Conservation (phyloP, 345 rosid genomes). For the Linum lewisii region DNA sequence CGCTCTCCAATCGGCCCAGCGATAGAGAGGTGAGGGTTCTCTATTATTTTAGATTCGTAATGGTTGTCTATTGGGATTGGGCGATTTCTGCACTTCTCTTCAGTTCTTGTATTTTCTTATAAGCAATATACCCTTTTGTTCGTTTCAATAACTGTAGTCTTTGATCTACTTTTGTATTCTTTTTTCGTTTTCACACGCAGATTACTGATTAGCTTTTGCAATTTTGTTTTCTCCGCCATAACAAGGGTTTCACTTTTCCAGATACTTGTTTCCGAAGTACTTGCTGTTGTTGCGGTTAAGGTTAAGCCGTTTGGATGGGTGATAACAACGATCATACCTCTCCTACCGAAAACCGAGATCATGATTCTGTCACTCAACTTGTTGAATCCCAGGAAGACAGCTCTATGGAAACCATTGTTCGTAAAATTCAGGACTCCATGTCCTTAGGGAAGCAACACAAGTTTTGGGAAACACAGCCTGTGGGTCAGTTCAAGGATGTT, state of each 20-base stretch:
- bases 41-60: too few species aligned
- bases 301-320: conserved; percentile 29
- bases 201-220: background rate
- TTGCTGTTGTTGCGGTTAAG: background rate
- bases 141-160: too few species aligned
- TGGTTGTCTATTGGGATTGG: too few species aligned
- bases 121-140: too few species aligned
- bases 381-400: conserved; percentile 30
- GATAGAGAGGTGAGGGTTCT: too few species aligned
- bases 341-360: conserved; percentile 41
- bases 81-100: too few species aligned
- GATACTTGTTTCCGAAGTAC: background rate
- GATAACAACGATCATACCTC: conserved; percentile 36
- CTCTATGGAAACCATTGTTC: conserved; percentile 49
- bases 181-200: background rate
- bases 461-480: conserved; percentile 96
- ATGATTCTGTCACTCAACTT: conserved; percentile 28
- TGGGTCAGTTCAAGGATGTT: conserved; percentile 68
- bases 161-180: too few species aligned
- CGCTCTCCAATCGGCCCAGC: too few species aligned
- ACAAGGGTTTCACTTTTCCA: background rate
- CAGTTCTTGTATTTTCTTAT: too few species aligned
- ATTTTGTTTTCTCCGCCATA: background rate
- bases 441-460: conserved; percentile 49
- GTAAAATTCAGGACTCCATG: conserved; percentile 59